Percentiles rank a stretch among this genome's conserved stretches.
These are phyloP conservation scores for Gamarada debralockiae DNA, from an alignment of 495 filamentous ascomycete species.

Conservation along the genomic window DNA sequence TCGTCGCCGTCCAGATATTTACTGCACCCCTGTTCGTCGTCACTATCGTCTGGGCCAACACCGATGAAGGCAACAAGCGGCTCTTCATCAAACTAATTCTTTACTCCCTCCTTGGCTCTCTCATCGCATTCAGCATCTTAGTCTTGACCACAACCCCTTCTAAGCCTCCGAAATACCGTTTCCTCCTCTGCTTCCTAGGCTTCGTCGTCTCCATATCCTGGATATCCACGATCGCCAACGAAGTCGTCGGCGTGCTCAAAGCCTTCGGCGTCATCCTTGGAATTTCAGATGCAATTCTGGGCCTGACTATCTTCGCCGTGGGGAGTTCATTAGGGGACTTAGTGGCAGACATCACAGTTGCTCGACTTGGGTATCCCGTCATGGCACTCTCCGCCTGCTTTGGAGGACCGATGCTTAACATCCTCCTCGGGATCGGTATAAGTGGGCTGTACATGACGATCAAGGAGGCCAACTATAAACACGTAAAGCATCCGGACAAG, in stretches of 20 bases:
- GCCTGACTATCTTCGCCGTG: conserved; percentile 93
- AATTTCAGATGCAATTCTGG: conserved; percentile 94
- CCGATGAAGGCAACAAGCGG: conserved; percentile 37
- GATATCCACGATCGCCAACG: conserved; percentile 94
- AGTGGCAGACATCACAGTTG: conserved; percentile 92
- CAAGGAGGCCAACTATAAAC: conserved; percentile 46
- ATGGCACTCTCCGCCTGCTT: conserved; percentile 98
- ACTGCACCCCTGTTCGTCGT: conserved; percentile 83
- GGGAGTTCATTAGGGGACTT: conserved; percentile 94
- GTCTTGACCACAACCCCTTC: conserved; percentile 56
- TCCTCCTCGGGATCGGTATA: conserved; percentile 88
- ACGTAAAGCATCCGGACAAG: conserved; percentile 53
- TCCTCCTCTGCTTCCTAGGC: conserved; percentile 80
- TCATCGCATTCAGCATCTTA: conserved; percentile 58
- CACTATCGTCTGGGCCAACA: conserved; percentile 71
- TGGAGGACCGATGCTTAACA: conserved; percentile 97
- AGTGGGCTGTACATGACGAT: conserved; percentile 83
- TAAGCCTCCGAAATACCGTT: conserved; percentile 61
- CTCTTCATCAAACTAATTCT: conserved; percentile 59
- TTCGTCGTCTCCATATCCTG: conserved; percentile 89
- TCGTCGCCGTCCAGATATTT: conserved; percentile 79
- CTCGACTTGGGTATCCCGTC: conserved; percentile 87
- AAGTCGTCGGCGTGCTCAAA: conserved; percentile 94
- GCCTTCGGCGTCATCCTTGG: conserved; percentile 87
- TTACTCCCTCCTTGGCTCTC: conserved; percentile 65